A percentile compares a stretch with the other conserved stretches of the same genome.
phyloP scores from a whole-genome alignment of 768 basidiomycete genomes.

The Pholiota molesta region DNA sequence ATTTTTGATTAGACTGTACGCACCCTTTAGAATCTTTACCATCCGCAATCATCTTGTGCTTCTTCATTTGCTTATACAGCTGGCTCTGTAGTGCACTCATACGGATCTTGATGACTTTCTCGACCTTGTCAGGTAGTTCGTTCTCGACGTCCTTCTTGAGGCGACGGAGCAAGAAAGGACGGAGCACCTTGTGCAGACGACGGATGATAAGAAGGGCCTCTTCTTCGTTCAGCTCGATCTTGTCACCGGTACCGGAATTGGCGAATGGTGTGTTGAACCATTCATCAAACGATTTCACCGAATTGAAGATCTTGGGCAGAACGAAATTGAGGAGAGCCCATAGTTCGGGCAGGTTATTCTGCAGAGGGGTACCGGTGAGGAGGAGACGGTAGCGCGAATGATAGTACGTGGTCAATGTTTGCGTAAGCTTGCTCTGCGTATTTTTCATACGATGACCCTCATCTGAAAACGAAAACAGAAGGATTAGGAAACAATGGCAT shows the following conservation, averaged over 20 bases:
- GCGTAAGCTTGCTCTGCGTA: slow-evolving; percentile 83
- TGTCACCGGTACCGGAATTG: slow-evolving; percentile 96
- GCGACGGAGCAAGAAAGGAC: slow-evolving; percentile 90
- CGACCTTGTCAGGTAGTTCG: slow-evolving; percentile 95
- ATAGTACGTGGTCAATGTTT: slow-evolving; percentile 91
- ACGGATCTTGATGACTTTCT: slow-evolving; percentile 95
- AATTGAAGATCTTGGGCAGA: slow-evolving; percentile 95
- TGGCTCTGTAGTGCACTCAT: slow-evolving; percentile 93
- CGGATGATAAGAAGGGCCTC: slow-evolving; percentile 97
- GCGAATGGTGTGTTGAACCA: slow-evolving; percentile 99
- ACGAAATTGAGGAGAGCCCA: slow-evolving; percentile 97
- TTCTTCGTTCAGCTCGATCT: slow-evolving; percentile 99
- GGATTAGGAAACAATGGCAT: slow-evolving; percentile 6
- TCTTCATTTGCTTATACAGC: slow-evolving; percentile 97
- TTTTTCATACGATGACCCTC: slow-evolving; percentile 99
- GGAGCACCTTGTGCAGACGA: slow-evolving; percentile 92
- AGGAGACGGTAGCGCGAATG: slow-evolving; percentile 93
- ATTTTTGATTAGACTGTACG: slow-evolving; percentile 24
- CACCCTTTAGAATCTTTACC: slow-evolving; percentile 78
- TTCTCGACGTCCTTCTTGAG: slow-evolving; percentile 97
- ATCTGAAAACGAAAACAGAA: slow-evolving; percentile 43
- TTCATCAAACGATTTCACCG: slow-evolving; percentile 98
- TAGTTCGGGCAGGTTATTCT: slow-evolving; percentile 95
- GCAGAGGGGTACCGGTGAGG: slow-evolving; percentile 92
- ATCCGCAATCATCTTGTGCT: slow-evolving; percentile 95